A percentile compares a stretch with the other conserved stretches of the same genome.
These are phyloP conservation scores for Coprinellus micaceus DNA, from an alignment of 768 basidiomycete species.

Conservation along the genomic window DNA sequence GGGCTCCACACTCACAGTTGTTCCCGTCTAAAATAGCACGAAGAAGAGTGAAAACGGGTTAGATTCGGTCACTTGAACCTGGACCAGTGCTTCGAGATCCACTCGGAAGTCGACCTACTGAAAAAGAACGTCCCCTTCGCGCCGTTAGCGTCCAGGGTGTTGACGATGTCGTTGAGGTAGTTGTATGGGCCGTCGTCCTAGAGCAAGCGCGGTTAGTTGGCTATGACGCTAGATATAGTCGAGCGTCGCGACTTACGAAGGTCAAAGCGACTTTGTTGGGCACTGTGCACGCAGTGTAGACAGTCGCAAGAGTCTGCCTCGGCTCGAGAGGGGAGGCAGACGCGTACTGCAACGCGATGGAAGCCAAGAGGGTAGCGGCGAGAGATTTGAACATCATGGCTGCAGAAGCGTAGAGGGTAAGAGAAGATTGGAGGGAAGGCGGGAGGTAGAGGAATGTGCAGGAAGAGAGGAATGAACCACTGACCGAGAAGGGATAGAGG, in stretches of 20 bases:
- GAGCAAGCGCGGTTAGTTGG: background rate
- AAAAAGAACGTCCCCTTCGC: conserved; percentile 43
- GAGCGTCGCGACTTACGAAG: conserved; percentile 29
- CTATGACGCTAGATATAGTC: background rate
- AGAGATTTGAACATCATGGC: conserved; percentile 1
- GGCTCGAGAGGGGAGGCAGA: conserved; percentile 11
- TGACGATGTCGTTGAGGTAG: conserved; percentile 27
- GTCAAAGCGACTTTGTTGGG: conserved; percentile 42
- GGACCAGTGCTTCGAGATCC: background rate
- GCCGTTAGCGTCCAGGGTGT: conserved; percentile 29
- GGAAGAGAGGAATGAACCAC: conserved; percentile 1
- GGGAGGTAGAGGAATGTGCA: background rate
- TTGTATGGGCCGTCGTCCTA: conserved; percentile 36
- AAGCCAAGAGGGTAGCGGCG: conserved; percentile 11
- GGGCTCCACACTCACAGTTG: conserved; percentile 27
- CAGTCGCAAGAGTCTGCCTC: conserved; percentile 21
- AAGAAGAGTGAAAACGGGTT: background rate
- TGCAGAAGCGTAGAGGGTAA: background rate
- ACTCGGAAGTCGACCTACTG: conserved; percentile 21
- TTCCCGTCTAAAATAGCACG: conserved; percentile 27
- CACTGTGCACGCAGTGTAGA: conserved; percentile 32
- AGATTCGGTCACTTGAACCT: background rate
- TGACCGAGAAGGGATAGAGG: background rate
- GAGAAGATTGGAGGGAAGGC: background rate
- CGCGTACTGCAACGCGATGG: conserved; percentile 3